These are phyloP conservation scores for Tilletia indica DNA, from an alignment of 1,284 basidiomycete genomes.

Conservation along the genomic window DNA sequence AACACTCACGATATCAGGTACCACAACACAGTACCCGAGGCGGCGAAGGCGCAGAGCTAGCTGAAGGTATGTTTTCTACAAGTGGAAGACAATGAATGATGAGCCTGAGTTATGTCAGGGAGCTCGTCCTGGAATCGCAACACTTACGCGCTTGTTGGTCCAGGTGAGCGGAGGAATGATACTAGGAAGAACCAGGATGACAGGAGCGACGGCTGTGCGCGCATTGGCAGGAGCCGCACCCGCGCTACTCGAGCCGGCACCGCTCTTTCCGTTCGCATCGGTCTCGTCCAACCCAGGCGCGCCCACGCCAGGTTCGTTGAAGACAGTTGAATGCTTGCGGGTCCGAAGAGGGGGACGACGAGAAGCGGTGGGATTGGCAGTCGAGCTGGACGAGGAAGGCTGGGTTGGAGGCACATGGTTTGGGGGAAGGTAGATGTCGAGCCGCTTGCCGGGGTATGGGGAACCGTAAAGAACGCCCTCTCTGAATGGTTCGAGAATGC, in stretches of 20 bases:
- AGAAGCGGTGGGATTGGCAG: background rate
- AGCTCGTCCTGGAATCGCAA: background rate
- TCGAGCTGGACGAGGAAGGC: background rate
- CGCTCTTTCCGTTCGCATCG: background rate
- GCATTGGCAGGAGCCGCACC: constrained; percentile 5
- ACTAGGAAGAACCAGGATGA: constrained; percentile 55
- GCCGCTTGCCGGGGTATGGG: constrained; percentile 32
- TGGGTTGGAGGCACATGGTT: constrained; percentile 11
- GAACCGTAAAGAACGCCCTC: constrained; percentile 51
- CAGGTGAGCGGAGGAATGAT: constrained; percentile 46
- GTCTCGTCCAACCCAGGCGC: background rate
- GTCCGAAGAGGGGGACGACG: constrained; percentile 4
- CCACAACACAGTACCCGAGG: constrained; percentile 56
- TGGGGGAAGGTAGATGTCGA: constrained; percentile 51
- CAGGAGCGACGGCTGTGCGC: constrained; percentile 39
- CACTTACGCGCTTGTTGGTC: constrained; percentile 27
- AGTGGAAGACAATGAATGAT: constrained; percentile 23
- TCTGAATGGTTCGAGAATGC: background rate
- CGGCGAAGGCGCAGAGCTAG: constrained; percentile 53
- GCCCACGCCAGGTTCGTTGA: constrained; percentile 22
- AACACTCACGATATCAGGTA: constrained; percentile 49
- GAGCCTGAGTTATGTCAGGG: too few species aligned
- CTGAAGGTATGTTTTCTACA: constrained; percentile 48
- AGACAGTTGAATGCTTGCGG: constrained; percentile 30
- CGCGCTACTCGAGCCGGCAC: background rate